These are phyloP conservation scores for Lentinula raphanica DNA, from an alignment of 768 basidiomycete species.

Conservation along the genomic window DNA sequence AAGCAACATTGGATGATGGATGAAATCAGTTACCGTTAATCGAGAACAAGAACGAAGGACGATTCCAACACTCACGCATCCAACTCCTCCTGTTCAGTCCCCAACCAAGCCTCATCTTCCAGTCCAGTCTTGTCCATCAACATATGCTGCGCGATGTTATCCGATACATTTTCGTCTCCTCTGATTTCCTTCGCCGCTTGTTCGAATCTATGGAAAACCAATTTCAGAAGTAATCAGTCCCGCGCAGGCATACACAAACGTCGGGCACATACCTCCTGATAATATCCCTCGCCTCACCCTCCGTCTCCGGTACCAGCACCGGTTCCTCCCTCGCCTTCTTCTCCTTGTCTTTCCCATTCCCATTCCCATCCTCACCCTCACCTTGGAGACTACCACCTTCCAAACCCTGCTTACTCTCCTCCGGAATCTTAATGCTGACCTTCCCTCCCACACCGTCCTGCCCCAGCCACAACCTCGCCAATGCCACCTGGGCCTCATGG, in stretches of 20 bases:
- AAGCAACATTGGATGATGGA: no score
- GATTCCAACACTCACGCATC: constrained; percentile 60
- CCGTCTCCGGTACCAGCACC: constrained; percentile 60
- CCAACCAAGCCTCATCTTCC: constrained; percentile 79
- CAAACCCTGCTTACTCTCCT: constrained; percentile 49
- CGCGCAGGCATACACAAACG: no score
- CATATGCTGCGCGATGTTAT: constrained; percentile 80
- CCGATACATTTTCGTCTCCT: constrained; percentile 51
- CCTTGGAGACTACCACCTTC: no score
- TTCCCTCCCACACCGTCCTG: constrained; percentile 13
- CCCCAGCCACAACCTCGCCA: constrained; percentile 71
- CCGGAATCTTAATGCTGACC: constrained; percentile 49
- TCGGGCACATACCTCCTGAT: no score
- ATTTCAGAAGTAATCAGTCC: no score
- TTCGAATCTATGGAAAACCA: no score
- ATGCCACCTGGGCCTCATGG: constrained; percentile 81
- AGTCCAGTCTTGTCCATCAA: constrained; percentile 57
- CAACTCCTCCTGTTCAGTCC: constrained; percentile 77
- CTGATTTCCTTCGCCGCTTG: constrained; percentile 48
- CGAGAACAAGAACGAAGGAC: constrained; percentile 7
- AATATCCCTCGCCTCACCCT: constrained; percentile 63
- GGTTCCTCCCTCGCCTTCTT: constrained; percentile 26
- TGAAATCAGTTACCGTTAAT: constrained; percentile 9
- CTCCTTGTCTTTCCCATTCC: no score
- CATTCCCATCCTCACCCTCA: no score